Base-by-base conservation (phyloP, 371 early-diverging fungal species). In the Apophysomyces variabilis region DNA sequence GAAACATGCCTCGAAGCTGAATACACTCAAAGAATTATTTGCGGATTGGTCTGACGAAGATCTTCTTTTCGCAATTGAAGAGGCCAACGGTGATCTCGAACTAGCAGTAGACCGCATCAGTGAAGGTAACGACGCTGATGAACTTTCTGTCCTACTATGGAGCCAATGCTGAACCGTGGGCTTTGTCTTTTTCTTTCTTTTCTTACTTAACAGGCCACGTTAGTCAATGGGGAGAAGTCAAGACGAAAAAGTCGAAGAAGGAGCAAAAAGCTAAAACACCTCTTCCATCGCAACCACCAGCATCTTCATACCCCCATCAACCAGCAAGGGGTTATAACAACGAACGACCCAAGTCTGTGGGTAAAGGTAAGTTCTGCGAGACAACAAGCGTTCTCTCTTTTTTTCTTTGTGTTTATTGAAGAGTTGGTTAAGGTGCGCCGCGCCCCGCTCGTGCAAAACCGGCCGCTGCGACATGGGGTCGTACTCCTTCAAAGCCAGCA, bases 31-130 rank as follows among this genome's bases (percentile, higher is more conserved):
- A 75, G 93, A 93, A 68, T 74, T 97, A 74, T 96, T 95, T 73
- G 79, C 89, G 65, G 90, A 90, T 64, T 97, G 96, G 96, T 78
- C 94, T 66, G 96, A 96, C 73, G 90, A 88, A 65, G 96, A 96
- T 80, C 87, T 97, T 65, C 74, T 95, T 61, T 90, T 87, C 62
- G 89, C 89, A 35, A 75, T 97, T 67, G 87, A 92, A 76, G 98
- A 97, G 63, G 90, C 90, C 37, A 77, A 89, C 58, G 96, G 96
- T 38, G 95, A 96, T 72, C 78, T 96, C 38, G 92, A 95, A 57
- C 68, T 87, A 39, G 89, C 96, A 61, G 86, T 92, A 71, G 85
- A 80, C 63, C 82, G 95, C 70, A 96, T 97, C 72, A 85, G 86
- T 69, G 93, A 94, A 80, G 97, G 97, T 95, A 87, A 74, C 3